Conservation (phyloP, 768 basidiomycete species). For the Lentinula boryana region DNA sequence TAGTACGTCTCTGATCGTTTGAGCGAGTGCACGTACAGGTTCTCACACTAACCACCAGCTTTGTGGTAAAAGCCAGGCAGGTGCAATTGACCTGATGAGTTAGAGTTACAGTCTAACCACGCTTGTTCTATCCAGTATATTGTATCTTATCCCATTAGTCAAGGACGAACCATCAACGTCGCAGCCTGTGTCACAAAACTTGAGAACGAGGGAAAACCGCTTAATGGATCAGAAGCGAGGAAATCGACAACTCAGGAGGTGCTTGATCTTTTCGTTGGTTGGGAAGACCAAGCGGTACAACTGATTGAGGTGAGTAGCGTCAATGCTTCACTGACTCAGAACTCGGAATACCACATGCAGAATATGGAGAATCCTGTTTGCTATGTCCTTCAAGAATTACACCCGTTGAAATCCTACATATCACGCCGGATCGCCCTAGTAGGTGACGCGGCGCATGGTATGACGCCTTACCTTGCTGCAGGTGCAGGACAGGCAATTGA, state of each 20-base stretch:
- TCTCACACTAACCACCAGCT: constrained; percentile 14
- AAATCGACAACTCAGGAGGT: constrained; percentile 31
- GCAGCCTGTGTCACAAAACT: constrained; percentile 31
- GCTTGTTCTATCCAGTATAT: constrained; percentile 28
- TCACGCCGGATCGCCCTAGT: constrained; percentile 9
- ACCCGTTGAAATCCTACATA: constrained; percentile 22
- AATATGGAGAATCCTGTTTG: constrained; percentile 19
- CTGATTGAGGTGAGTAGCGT: constrained; percentile 32
- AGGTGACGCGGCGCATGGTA: constrained; percentile 16
- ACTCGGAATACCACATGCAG: too few relatives aligned
- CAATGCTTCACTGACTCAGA: not conserved
- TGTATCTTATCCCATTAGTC: constrained; percentile 44
- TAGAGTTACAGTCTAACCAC: not conserved
- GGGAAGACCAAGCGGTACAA: constrained; percentile 40
- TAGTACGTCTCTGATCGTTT: constrained; percentile 14
- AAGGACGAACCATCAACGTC: constrained; percentile 43
- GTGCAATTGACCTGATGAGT: not conserved
- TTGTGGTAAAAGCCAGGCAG: constrained; percentile 27
- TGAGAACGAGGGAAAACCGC: constrained; percentile 27
- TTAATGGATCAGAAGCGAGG: constrained; percentile 23
- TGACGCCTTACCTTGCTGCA: constrained; percentile 20
- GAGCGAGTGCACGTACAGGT: too few relatives aligned
- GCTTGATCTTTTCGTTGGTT: constrained; percentile 27
- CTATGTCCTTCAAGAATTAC: constrained; percentile 27
- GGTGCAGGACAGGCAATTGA: constrained; percentile 24